Base-by-base conservation (phyloP, 768 basidiomycete genomes). In the Suillus lakei region DNA sequence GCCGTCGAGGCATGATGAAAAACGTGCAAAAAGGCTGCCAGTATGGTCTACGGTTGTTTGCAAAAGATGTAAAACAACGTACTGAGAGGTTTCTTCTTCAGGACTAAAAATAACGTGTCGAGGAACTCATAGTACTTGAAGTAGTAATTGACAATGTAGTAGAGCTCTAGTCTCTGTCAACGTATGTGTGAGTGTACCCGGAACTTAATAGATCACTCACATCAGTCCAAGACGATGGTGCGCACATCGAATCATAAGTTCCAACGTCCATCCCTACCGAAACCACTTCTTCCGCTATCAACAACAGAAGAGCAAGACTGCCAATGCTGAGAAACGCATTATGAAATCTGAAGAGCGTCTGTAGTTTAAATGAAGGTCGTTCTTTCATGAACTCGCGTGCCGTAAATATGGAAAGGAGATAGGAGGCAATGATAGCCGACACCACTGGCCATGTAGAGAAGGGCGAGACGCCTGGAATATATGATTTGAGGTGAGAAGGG, bases 1-100 rank as follows among this genome's bases (percentile, higher is more conserved):
- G 95, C 96, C 59, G 96, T 98, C 9, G 96, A 96, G 60, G 96
- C 92, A 81, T 99, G 96, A 77, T 98, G 96, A 84, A 96, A 98
- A 66, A 99, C 96, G 80, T 98, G 96, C 69, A 99, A 82, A 82
- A 99, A 98, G 67, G 91, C 95, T 95, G 71, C 48, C 36, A 41
- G 18, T 53, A 51, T 50, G n/a, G 21, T 16, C 44, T 56, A 41
- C 64, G 15, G 44, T 58, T 43, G 41, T 48, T 62, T 46, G 36
- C 21, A 23, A 65, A 60, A 18, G 32, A 64, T 28, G 36, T 6
- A 46, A 43, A 30, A 38, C 26, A 15, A 81, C 90, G 65, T 71
- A 96, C 95, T 89, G 59, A 99, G 84, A 12, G 92, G 93, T 79
- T 98, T 99, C 87, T 98, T 99, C 88, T 97, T 99, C 72, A 97